Base-by-base conservation (phyloP, 495 filamentous ascomycete species). In the Neurospora sp. region DNA sequence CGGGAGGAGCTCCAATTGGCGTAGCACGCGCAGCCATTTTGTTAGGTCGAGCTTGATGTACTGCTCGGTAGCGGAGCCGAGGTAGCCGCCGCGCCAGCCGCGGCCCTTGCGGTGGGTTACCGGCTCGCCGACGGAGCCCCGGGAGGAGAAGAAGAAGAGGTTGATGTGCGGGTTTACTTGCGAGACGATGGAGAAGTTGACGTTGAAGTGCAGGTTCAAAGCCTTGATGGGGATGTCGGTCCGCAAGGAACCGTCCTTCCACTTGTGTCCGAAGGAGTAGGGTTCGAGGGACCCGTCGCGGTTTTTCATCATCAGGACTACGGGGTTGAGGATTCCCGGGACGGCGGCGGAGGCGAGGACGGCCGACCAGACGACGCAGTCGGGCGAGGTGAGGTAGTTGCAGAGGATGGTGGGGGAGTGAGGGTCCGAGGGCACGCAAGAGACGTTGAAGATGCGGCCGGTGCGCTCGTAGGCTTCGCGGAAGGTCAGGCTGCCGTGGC, bases 151-250 rank as follows among this genome's bases (percentile, higher is more conserved):
- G 85, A 99, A 98, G 86, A 99, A 98, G 20, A 98, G 88, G 76
- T 97, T 98, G 81, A 99, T 92, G 79, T 98, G 96, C 2, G 96
- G 96, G 79, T 99, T 99, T 40, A 98, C 95, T 82, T 99, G 96
- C 71, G 89, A 92, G 79, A 99, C 96, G 75, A 99, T 94, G 72
- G 92, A 92, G 82, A 98, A 99, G 75, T 94, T 97, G 77, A 98
- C 96, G 80, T 97, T 97, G 87, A 98, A 98, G 80, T 97, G 93
- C 1, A 96, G 85, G 77, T 98, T 98, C 53, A 99, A 84, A 8
- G 94, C 90, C 81, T 94, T 95, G 78, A 98, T 89, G 0, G 96
- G 96, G 71, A 99, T 97, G 79, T 99, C 96, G 2, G 96, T 99
- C 14, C 95, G 90, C 44, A 99, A 83, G 73, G 89, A 92, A 70